Evolutionary conservation across 345 rosid species (phyloP).

Genomic region (Ceriops tagal): DNA sequence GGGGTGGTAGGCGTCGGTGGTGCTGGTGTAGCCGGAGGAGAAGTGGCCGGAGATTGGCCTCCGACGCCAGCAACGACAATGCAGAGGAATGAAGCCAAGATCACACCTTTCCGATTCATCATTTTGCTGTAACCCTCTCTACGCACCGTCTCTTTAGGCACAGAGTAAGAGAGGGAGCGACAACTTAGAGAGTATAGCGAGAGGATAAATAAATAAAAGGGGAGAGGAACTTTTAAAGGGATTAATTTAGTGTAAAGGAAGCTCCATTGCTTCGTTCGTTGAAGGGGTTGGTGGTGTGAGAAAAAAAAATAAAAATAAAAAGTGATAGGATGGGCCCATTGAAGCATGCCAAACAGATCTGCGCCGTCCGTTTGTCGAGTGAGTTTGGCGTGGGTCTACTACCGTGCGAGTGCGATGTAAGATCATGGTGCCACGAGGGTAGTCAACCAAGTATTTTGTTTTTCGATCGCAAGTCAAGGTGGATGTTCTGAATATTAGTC

Average conservation of each 20-base stretch:
- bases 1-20: constrained; percentile 14
- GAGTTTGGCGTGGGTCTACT: neutral
- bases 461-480: no score
- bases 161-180: neutral
- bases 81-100: constrained; percentile 19
- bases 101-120: neutral
- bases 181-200: neutral
- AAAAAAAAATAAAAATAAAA: no score
- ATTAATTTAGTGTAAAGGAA: neutral
- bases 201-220: constrained; percentile 1
- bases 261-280: no score
- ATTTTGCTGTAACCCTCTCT: constrained; percentile 1
- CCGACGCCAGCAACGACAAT: constrained; percentile 9
- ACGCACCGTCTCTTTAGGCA: neutral
- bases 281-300: no score
- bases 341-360: constrained; percentile 13
- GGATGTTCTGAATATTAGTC: no score
- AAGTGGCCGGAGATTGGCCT: constrained; percentile 16
- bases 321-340: neutral
- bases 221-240: neutral
- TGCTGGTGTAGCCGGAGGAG: constrained; percentile 13
- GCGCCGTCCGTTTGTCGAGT: neutral
- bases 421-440: constrained; percentile 2
- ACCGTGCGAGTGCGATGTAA: constrained; percentile 1
- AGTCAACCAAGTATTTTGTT: neutral